These are phyloP conservation scores for Dipteronia dyeriana DNA, from an alignment of 345 rosid genomes.

Conservation along the genomic window DNA sequence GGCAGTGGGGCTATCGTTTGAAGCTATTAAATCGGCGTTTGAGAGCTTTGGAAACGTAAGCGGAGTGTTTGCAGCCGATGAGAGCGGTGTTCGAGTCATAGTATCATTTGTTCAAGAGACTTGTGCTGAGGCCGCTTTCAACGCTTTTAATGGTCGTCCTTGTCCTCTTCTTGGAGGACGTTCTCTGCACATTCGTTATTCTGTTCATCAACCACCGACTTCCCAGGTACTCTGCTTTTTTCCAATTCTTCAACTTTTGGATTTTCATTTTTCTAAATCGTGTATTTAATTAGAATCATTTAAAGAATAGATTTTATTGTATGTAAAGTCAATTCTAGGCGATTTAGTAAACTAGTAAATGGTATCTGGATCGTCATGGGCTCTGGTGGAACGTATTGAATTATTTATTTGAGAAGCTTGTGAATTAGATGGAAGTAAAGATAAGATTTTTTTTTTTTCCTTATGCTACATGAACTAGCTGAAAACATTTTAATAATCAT, in stretches of 20 bases:
- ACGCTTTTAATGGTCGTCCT: constrained; percentile 49
- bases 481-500: too few relatives aligned
- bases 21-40: constrained; percentile 56
- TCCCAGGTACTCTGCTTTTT: constrained; percentile 37
- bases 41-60: constrained; percentile 59
- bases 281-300: too few relatives aligned
- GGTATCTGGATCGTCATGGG: too few relatives aligned
- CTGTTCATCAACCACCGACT: constrained; percentile 52
- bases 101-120: constrained; percentile 50
- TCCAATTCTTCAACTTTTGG: too few relatives aligned
- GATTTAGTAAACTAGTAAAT: too few relatives aligned
- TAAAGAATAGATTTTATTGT: too few relatives aligned
- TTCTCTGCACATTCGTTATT: constrained; percentile 68
- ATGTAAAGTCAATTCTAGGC: too few relatives aligned
- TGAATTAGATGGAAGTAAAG: too few relatives aligned
- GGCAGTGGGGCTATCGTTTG: constrained; percentile 68
- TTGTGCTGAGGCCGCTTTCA: constrained; percentile 66
- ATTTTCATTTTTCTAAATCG: not conserved
- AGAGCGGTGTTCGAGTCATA: constrained; percentile 81
- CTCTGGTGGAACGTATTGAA: too few relatives aligned
- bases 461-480: too few relatives aligned
- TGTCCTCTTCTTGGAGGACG: constrained; percentile 72
- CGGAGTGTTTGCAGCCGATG: constrained; percentile 84
- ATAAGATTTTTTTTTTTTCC: too few relatives aligned
- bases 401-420: too few relatives aligned